Conservation (phyloP, 2,329 filamentous ascomycete species). For the Blastomyces parvus region DNA sequence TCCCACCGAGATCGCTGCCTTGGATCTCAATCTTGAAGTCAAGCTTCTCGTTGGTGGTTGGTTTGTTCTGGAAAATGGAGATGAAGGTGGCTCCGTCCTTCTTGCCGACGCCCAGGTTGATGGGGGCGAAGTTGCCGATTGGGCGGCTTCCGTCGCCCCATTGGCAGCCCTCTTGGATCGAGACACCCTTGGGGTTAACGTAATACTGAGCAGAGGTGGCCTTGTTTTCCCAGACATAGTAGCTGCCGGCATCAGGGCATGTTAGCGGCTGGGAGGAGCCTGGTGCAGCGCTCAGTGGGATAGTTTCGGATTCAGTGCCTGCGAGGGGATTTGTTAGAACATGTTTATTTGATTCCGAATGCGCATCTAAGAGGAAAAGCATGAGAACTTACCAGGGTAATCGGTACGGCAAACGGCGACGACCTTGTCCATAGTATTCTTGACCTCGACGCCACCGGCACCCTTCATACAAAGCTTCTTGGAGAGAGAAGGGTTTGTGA, state of each 20-base stretch:
- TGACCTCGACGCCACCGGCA: constrained; percentile 58
- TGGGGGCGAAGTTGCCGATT: constrained; percentile 74
- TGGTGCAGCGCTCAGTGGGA: constrained; percentile 58
- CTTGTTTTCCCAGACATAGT: constrained; percentile 68
- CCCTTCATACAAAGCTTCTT: constrained; percentile 67
- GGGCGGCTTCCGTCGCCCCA: constrained; percentile 57
- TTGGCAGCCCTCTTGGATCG: constrained; percentile 58
- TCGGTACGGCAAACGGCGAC: constrained; percentile 86
- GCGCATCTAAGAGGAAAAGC: neutral
- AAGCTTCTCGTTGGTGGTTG: constrained; percentile 60
- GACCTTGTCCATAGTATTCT: constrained; percentile 60
- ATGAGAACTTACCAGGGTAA: constrained; percentile 61
- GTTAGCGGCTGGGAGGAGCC: constrained; percentile 56
- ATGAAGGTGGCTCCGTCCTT: constrained; percentile 62
- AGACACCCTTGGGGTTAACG: constrained; percentile 71
- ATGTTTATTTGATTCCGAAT: neutral
- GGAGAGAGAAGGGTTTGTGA: constrained; percentile 58
- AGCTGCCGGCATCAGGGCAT: constrained; percentile 61
- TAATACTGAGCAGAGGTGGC: constrained; percentile 91
- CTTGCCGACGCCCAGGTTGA: constrained; percentile 74
- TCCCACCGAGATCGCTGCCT: constrained; percentile 51
- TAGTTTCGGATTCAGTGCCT: constrained; percentile 72
- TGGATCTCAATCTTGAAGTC: constrained; percentile 70
- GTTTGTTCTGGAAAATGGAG: constrained; percentile 74
- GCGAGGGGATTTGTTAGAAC: constrained; percentile 5